Evolutionary conservation across 257 asterid genomes (phyloP), one percentile per base, ranked within the genome.

Genomic region (Primulina tabacum): DNA sequence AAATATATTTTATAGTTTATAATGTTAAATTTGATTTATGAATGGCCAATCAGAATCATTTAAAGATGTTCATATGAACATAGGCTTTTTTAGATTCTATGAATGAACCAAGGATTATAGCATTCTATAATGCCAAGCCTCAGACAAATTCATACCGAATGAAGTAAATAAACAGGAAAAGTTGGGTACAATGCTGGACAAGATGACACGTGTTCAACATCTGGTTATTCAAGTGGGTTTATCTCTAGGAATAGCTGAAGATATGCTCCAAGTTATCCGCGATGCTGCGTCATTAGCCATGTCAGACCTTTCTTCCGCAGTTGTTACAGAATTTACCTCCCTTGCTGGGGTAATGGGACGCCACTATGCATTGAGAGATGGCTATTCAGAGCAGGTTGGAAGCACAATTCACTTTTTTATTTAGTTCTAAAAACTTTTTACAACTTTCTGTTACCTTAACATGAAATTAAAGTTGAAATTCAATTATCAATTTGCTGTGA

Each of bases 331-430:
- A 82, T 93, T 93, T 74, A 93, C 97, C 62, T 83, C 97, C 68
- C 99, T 89, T 70, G 85, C 99, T 30, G 99, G 99, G 73, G 78
- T 84, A 61, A 93, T 93, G 97, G 96, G 79, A 2, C 94, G 92
- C 18, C 99, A 93, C 81, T 93, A 93, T 86, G 97, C 99, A 76
- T 82, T 90, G 38, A 86, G 96, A 83, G 97, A 90, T 80, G 97
- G 96, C 84, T 85, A 86, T 75, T 87, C 97, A 60, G 82, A 82
- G 68, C 89, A 89, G 97, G 97, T 90, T 68, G 28, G 55, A 60
- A 34, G 5, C 34, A 32, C 34, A 71, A 62, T 67, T 10, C 34
- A 9, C 35, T 29, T 76, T 32, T 47, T 17, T 58, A 55, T 7
- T 64, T 73, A 66, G 47, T 71, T 50, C n/a, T 58, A 21, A 50